Conservation (phyloP, 2,329 filamentous ascomycete genomes). For the Apiospora aurea region DNA sequence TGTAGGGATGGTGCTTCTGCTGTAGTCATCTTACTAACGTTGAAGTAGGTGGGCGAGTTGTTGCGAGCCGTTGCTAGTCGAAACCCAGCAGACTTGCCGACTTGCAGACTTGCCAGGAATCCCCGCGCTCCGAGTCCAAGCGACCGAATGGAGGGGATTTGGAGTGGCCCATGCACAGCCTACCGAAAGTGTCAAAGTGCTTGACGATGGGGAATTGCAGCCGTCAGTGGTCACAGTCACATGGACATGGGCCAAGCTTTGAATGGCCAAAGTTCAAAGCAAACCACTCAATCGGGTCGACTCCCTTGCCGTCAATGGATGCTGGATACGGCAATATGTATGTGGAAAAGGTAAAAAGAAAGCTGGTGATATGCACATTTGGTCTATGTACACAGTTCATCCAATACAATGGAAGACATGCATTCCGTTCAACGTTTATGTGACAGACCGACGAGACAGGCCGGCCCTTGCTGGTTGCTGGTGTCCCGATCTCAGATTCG, state of each 20-base stretch:
- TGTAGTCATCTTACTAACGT: neutral
- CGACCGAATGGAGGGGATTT: neutral
- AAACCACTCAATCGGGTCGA: slow-evolving; percentile 7
- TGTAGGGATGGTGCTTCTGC: neutral
- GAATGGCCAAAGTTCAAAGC: neutral
- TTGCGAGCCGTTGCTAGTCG: slow-evolving; percentile 1
- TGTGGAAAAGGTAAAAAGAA: neutral
- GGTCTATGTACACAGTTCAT: neutral
- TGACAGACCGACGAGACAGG: neutral
- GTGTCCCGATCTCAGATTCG: slow-evolving; percentile 3
- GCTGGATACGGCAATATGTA: too few species aligned
- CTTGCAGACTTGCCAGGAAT: neutral
- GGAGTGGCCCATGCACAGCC: neutral
- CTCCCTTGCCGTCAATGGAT: neutral
- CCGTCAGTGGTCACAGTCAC: neutral
- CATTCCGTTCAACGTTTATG: neutral
- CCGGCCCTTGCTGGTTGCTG: slow-evolving; percentile 13
- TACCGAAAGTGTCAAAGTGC: slow-evolving; percentile 1
- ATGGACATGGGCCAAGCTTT: slow-evolving; percentile 2
- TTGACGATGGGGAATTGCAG: neutral
- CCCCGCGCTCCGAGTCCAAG: neutral
- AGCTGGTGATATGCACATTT: neutral
- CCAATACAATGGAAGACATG: neutral
- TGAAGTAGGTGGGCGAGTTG: slow-evolving; percentile 8
- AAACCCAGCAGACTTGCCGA: neutral